phyloP scores from a whole-genome alignment of 2,329 filamentous ascomycete genomes.

The Pseudocercospora eumusae region DNA sequence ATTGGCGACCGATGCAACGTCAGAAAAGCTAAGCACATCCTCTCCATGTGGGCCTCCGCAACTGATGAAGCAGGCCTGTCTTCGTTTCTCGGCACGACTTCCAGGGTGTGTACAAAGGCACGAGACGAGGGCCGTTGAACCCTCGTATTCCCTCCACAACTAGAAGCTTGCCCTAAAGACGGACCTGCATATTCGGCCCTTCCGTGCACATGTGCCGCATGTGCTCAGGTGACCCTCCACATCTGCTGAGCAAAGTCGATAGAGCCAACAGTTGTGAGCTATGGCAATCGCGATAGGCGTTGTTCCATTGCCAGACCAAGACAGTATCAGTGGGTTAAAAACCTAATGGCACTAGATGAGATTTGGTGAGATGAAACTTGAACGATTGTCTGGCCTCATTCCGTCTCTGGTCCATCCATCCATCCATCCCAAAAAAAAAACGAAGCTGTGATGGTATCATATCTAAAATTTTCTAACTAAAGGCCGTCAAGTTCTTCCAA shows the following conservation, averaged over 20 bases:
- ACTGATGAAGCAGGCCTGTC: too few species aligned
- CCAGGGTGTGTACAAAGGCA: background rate
- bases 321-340: too few species aligned
- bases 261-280: background rate
- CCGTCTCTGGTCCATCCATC: background rate
- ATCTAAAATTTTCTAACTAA: background rate
- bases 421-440: too few species aligned
- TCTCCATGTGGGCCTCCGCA: constrained; percentile 10
- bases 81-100: background rate
- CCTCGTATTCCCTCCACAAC: background rate
- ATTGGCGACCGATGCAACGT: background rate
- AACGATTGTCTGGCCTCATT: background rate
- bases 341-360: too few species aligned
- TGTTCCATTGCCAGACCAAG: too few species aligned
- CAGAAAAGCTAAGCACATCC: background rate
- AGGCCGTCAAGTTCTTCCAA: background rate
- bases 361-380: too few species aligned
- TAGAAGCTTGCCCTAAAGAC: background rate
- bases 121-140: background rate
- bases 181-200: constrained; percentile 6
- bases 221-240: background rate
- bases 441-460: constrained; percentile 13
- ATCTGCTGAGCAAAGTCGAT: background rate
- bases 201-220: background rate
- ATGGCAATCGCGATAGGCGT: background rate